Conservation (phyloP, 164 flowering plant genomes). For the Platanus orientalis region DNA sequence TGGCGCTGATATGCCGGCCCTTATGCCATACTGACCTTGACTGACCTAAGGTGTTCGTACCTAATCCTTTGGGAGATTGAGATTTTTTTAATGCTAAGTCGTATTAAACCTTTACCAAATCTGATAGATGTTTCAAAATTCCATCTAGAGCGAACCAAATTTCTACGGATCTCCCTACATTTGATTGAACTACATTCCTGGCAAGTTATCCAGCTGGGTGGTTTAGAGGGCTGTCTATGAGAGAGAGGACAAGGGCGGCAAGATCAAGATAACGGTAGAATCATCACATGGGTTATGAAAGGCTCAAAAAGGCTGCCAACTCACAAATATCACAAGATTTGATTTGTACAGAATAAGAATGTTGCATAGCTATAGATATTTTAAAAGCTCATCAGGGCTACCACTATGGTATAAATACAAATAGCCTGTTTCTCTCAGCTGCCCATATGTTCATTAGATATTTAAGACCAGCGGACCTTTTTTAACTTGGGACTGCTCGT, state of each 20-base stretch:
- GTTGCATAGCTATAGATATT: slow-evolving; percentile 1
- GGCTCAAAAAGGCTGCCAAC: slow-evolving; percentile 7
- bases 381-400: slow-evolving; percentile 10
- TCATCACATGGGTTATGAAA: neutral
- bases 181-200: too few species aligned
- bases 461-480: slow-evolving; percentile 12
- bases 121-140: too few species aligned
- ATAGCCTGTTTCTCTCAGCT: slow-evolving; percentile 15
- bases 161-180: too few species aligned
- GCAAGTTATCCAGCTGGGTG: too few species aligned
- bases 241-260: neutral
- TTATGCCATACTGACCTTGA: too few species aligned
- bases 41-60: too few species aligned
- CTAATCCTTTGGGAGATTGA: too few species aligned
- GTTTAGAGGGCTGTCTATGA: too few species aligned
- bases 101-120: too few species aligned
- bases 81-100: too few species aligned
- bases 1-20: too few species aligned
- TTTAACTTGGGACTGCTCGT: slow-evolving; percentile 8
- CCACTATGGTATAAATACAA: slow-evolving; percentile 22
- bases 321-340: neutral
- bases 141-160: too few species aligned
- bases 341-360: slow-evolving; percentile 13
- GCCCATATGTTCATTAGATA: slow-evolving; percentile 13
- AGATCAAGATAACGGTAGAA: neutral